Evolutionary conservation across 2,329 filamentous ascomycete genomes (phyloP), one percentile per base, ranked within the genome.

Genomic region (Claviceps arundinis): DNA sequence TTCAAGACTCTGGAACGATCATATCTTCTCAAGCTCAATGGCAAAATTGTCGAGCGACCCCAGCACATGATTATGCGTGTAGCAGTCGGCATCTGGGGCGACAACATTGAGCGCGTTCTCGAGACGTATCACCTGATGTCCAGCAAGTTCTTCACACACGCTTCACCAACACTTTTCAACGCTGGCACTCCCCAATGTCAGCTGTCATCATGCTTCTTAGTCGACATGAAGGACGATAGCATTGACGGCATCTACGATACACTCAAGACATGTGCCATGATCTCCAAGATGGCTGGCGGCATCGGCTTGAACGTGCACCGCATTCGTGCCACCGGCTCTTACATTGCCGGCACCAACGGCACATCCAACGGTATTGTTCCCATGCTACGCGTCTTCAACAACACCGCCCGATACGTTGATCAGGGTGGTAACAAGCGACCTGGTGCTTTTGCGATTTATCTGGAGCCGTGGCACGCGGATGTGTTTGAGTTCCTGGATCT

Each of bases 1-100:
- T 98, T 98, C 83, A 98, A 98, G 81, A 98, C 93, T 7, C 77
- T 98, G 41, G 93, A 98, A 77, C 85, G 93, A 55, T 98, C 93
- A 65, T 98, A 98, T 66, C 84, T 98, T 50, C 84, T 98, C 60
- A 90, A 94, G 67, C 86, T 97, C 59, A 81, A 96, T 63, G 90
- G 89, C 68, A 95, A 96, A 74, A 89, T 97, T 65, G 91, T 90
- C 50, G 93, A 98, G 76, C 84, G 93, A 63, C 93, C 93, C 45
- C 93, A 98, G 73, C 93, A 98, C 75, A 93, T 98, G 89, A 91
- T 98, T 63, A 98, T 98, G 93, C 89, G 93, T 79, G 93, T 98
- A 51, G 82, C 93, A 60, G 91, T 98, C 54, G 93, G 93, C 54
- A 95, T 98, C 61, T 94, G 95, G 76, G 90, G 90, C 55, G 88